Base-by-base conservation (phyloP, 768 basidiomycete genomes). In the Mrakia frigida region DNA sequence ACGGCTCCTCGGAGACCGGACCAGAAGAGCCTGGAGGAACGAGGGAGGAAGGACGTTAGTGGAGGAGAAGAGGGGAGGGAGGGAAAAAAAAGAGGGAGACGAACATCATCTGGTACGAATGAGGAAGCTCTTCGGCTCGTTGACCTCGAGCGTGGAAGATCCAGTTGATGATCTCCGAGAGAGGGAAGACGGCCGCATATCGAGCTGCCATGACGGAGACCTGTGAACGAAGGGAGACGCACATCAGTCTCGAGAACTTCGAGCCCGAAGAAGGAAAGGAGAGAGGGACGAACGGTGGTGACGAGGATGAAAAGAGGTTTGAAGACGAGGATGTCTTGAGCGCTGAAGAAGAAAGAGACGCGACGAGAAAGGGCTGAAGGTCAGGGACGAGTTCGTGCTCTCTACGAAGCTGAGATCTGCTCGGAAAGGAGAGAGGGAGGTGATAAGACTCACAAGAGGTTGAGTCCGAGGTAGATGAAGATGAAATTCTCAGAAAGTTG, bases 401-500 rank as follows among this genome's bases (percentile, higher is more conserved):
- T 9, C 10, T 43, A 43, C 43, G 43, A 43, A 9, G 5, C 16
- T 14, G 43, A 65, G 33, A 9, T 88, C 80, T 91, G 90, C 6
- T 90, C 86, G 11, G 89, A 88, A 37, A 93, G 92, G 3, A 95
- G 98, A 3, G 1, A 10, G 7, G 33, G 25, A n/a, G 25, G 18
- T 39, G 16, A 23, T 11, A 33, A 37, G 35, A 68, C 65, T 18
- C 6, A 68, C 65, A 99, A 99, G n/a, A 99, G 88, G 59, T 92
- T 91, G 80, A 99, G 87, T 56, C 97, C 96, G 78, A 99, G 92
- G 84, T 98, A 98, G 82, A 99, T 93, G 86, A 99, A 99, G 84
- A 99, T 98, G 83, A 98, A 99, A 83, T 98, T 98, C 85, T 99
- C 97, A 37, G 92, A 92, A 39, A 99, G 88, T 81, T 94, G 92